Base-by-base conservation (phyloP, 352 stramenopile species). In the Phytophthora quininea region DNA sequence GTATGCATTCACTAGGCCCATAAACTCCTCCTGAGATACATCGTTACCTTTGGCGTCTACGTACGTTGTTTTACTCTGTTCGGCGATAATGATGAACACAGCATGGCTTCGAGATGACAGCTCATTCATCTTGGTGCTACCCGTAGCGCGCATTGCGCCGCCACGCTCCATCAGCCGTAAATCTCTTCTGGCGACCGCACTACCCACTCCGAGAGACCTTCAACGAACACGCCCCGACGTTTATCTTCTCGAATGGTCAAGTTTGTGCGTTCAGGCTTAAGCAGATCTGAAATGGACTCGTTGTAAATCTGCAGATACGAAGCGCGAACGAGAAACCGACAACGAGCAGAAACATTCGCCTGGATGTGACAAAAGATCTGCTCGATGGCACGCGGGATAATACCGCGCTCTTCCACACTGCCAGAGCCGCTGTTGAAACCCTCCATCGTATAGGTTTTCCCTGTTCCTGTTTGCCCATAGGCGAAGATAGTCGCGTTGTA, bases 371-470 rank as follows among this genome's bases (percentile, higher is more conserved):
- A 74, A 61, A 98, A 98, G 43, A 98, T 96, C 74, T 99, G 96
- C 64, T 99, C 96, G 37, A 99, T 98, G 8, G 96, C 95, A 11
- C 97, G 92, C 4, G 97, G 97, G 72, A 99, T 99, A 74, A 99
- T 99, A 29, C 97, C 98, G 15, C 96, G 85, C 82, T 92, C 80
- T 84, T 99, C 73, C 64, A 93, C 75, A 24, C 92, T 79, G 65
- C 90, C 75, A 19, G 97, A 86, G 71, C 97, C 71, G 57, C 74
- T 89, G 71, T 93, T 93, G 71, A 94, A 94, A 2, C 98, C 98
- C 67, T 99, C 96, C 97, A 99, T 99, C 1, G 98, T 98, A 77
- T 97, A 96, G 35, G 94, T 98, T 67, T 98, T 98, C 48, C 94
- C 94, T 3, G 84, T 96, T 52, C 94, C 94, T 0, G 91, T 97